Evolutionary conservation across 2,329 filamentous ascomycete genomes (phyloP).

Genomic region (Diaporthe nobilis): DNA sequence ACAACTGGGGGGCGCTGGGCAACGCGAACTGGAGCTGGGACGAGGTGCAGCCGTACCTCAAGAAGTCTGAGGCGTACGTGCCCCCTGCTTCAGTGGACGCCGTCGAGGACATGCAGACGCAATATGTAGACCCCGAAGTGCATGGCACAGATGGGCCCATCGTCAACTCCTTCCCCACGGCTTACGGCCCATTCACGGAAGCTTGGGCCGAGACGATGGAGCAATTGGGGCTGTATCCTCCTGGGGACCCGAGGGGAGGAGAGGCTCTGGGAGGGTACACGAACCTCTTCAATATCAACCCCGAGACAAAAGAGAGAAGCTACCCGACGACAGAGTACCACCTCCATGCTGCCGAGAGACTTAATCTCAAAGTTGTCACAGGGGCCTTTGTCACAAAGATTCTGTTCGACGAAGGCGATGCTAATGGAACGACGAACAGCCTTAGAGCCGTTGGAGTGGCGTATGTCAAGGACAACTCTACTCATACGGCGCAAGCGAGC

Average conservation of each 20-base stretch:
- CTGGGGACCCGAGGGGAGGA: not conserved
- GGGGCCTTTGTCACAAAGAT: not conserved
- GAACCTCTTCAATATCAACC: constrained; percentile 7
- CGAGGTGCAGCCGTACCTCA: constrained; percentile 2
- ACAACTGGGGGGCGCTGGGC: not conserved
- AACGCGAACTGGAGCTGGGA: constrained; percentile 12
- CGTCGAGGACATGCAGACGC: constrained; percentile 4
- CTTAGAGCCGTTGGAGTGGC: not conserved
- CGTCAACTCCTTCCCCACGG: constrained; percentile 1
- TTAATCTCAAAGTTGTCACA: constrained; percentile 4
- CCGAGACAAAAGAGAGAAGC: not conserved
- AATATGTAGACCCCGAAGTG: not conserved
- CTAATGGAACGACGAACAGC: not conserved
- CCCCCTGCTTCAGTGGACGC: not conserved
- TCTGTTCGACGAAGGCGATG: not conserved
- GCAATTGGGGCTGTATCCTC: not conserved
- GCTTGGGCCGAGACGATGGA: not conserved
- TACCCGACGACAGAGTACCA: not conserved
- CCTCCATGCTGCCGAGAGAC: not conserved
- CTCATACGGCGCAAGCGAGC: not conserved
- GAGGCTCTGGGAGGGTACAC: constrained; percentile 3
- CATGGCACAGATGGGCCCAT: not conserved
- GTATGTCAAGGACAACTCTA: not conserved
- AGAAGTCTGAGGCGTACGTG: not conserved
- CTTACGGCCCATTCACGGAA: not conserved